Percentiles rank a stretch among this genome's conserved stretches.
Conservation (phyloP, 2,329 filamentous ascomycete species). For the Conoideocrella luteorostrata region DNA sequence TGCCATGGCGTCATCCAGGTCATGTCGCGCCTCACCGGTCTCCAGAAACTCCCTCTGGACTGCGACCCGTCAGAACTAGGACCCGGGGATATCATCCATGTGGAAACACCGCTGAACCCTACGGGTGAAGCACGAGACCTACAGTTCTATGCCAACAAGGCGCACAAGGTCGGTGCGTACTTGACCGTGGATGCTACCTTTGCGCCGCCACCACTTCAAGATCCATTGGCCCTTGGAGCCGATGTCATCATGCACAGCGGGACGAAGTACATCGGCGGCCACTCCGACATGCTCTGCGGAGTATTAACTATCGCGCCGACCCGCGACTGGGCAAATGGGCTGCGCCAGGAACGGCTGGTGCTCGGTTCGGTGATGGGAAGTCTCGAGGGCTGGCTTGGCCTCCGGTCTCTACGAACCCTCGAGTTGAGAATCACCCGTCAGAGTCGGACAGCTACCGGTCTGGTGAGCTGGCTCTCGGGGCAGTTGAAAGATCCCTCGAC, state of each 20-base stretch:
- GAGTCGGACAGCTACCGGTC: slow-evolving; percentile 58
- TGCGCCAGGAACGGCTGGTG: slow-evolving; percentile 65
- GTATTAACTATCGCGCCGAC: slow-evolving; percentile 61
- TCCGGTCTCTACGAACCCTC: slow-evolving; percentile 78
- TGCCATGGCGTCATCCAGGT: slow-evolving; percentile 79
- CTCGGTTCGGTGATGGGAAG: slow-evolving; percentile 82
- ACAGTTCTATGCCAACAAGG: slow-evolving; percentile 61
- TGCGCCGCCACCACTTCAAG: slow-evolving; percentile 80
- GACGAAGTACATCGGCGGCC: slow-evolving; percentile 94
- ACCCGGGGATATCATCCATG: slow-evolving; percentile 76
- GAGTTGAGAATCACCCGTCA: slow-evolving; percentile 76
- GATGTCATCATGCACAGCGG: slow-evolving; percentile 89
- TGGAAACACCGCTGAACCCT: slow-evolving; percentile 93
- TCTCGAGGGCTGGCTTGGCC: slow-evolving; percentile 86
- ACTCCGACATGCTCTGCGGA: slow-evolving; percentile 89
- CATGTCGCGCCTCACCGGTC: slow-evolving; percentile 67
- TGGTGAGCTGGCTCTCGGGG: slow-evolving; percentile 66
- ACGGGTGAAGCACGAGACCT: slow-evolving; percentile 76
- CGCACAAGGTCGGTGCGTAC: slow-evolving; percentile 64
- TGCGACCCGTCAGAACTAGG: slow-evolving; percentile 60
- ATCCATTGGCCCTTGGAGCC: slow-evolving; percentile 75
- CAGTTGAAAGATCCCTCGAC: slow-evolving; percentile 34
- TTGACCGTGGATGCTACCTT: slow-evolving; percentile 89
- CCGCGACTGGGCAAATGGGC: slow-evolving; percentile 48
- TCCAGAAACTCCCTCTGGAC: slow-evolving; percentile 66